Percentiles rank a stretch among this genome's conserved stretches.
Conservation (phyloP, 192 early-diverging fungal genomes). For the Dispira simplex region DNA sequence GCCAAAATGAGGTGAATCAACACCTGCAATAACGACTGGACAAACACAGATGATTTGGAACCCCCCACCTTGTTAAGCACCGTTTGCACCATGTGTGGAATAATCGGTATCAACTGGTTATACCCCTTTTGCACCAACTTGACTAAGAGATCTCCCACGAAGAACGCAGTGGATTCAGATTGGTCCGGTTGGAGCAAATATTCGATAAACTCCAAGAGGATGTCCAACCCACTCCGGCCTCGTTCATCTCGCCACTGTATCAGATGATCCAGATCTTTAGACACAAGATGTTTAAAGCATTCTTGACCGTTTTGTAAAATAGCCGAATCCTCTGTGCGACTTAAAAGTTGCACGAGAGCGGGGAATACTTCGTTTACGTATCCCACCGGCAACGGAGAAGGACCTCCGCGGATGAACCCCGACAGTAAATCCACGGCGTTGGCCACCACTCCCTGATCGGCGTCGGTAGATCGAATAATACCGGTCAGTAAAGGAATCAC, state of each 20-base stretch:
- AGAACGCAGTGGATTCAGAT: slow-evolving; percentile 66
- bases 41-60: slow-evolving; percentile 64
- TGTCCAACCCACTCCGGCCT: slow-evolving; percentile 44
- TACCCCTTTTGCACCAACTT: slow-evolving; percentile 70
- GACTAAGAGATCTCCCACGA: slow-evolving; percentile 79
- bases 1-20: slow-evolving; percentile 70
- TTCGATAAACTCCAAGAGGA: slow-evolving; percentile 66
- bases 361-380: slow-evolving; percentile 70
- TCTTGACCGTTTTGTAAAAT: slow-evolving; percentile 84
- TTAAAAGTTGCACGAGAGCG: slow-evolving; percentile 55
- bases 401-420: slow-evolving; percentile 47
- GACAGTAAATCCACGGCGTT: slow-evolving; percentile 58
- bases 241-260: slow-evolving; percentile 45
- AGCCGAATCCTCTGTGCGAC: slow-evolving; percentile 48
- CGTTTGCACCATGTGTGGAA: slow-evolving; percentile 66
- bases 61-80: slow-evolving; percentile 51
- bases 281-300: slow-evolving; percentile 63
- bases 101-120: slow-evolving; percentile 27
- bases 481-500: slow-evolving; percentile 52
- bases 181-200: slow-evolving; percentile 56
- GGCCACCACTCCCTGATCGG: slow-evolving; percentile 18
- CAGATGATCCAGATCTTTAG: slow-evolving; percentile 60
- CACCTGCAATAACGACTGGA: slow-evolving; percentile 69
- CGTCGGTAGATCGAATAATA: slow-evolving; percentile 33
- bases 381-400: slow-evolving; percentile 53